These are phyloP conservation scores for Cercospora beticola DNA, from an alignment of 2,329 filamentous ascomycete genomes.

Conservation along the genomic window DNA sequence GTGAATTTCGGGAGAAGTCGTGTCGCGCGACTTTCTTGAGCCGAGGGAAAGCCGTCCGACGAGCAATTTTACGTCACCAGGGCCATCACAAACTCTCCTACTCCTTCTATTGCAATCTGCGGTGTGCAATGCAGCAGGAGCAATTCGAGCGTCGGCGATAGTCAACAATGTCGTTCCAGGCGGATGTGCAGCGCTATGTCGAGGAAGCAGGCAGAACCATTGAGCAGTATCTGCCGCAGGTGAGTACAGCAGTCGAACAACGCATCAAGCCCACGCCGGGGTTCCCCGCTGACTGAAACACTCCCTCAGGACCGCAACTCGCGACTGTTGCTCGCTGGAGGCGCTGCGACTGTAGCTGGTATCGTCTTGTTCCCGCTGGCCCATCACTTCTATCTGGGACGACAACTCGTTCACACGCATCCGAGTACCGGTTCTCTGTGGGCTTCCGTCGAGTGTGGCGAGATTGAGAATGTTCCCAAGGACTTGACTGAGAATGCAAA, in stretches of 20 bases:
- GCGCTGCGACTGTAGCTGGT: constrained; percentile 20
- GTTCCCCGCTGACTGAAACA: not conserved
- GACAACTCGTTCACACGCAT: constrained; percentile 23
- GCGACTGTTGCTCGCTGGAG: constrained; percentile 22
- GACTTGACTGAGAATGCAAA: constrained; percentile 23
- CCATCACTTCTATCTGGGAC: constrained; percentile 23
- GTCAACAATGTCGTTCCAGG: constrained; percentile 13
- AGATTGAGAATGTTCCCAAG: constrained; percentile 21
- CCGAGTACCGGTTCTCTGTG: constrained; percentile 20
- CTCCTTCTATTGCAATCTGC: not conserved
- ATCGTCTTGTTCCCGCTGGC: constrained; percentile 23
- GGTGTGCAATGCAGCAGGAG: not conserved
- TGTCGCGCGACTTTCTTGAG: not conserved
- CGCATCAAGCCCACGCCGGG: not conserved
- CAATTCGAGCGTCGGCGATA: not conserved
- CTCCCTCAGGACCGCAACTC: constrained; percentile 21
- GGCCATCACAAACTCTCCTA: not conserved
- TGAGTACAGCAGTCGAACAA: not conserved
- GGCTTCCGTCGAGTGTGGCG: constrained; percentile 24
- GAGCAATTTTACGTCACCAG: not conserved
- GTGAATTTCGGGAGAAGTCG: not conserved
- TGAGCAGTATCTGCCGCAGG: constrained; percentile 10
- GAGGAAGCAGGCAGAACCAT: not conserved
- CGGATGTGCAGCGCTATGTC: constrained; percentile 10
- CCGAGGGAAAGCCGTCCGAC: not conserved